Evolutionary conservation across 2,329 filamentous ascomycete species (phyloP).

Genomic region (Lachnellula suecica): DNA sequence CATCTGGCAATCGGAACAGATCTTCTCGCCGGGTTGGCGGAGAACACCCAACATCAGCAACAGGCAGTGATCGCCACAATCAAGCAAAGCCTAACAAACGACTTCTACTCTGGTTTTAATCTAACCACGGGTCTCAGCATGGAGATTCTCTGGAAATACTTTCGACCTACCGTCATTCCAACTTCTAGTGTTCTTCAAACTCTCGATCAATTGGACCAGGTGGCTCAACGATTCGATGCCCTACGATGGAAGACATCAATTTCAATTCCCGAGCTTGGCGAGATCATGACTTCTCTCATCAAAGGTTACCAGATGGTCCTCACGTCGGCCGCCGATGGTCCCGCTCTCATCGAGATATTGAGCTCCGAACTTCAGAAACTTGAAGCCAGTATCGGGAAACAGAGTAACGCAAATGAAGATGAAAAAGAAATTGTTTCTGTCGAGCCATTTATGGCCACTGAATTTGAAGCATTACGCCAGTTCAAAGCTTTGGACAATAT

Average conservation of each 20-base stretch:
- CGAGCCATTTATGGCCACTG: slow-evolving; percentile 49
- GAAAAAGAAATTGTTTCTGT: slow-evolving; percentile 11
- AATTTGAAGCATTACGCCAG: slow-evolving; percentile 60
- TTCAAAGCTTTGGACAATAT: slow-evolving; percentile 25
- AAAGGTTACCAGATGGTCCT: slow-evolving; percentile 57
- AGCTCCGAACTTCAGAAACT: slow-evolving; percentile 51
- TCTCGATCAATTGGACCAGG: slow-evolving; percentile 50
- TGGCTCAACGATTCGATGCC: slow-evolving; percentile 60
- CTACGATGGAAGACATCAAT: slow-evolving; percentile 58
- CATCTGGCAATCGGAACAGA: slow-evolving; percentile 47
- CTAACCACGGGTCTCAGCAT: slow-evolving; percentile 76
- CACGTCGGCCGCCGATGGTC: slow-evolving; percentile 34
- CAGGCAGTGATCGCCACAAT: slow-evolving; percentile 7
- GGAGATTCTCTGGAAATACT: slow-evolving; percentile 73
- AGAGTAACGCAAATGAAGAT: slow-evolving; percentile 34
- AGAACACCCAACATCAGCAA: not conserved
- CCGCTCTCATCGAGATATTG: slow-evolving; percentile 46
- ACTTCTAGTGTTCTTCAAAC: slow-evolving; percentile 45
- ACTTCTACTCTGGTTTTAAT: slow-evolving; percentile 70
- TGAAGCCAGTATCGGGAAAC: slow-evolving; percentile 44
- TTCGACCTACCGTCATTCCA: slow-evolving; percentile 63
- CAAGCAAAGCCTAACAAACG: slow-evolving; percentile 44
- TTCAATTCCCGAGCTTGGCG: slow-evolving; percentile 50
- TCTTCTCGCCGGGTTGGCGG: slow-evolving; percentile 12
- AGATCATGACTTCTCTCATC: slow-evolving; percentile 53